Evolutionary conservation across 768 basidiomycete genomes (phyloP).

Genomic region (Vararia minispora): DNA sequence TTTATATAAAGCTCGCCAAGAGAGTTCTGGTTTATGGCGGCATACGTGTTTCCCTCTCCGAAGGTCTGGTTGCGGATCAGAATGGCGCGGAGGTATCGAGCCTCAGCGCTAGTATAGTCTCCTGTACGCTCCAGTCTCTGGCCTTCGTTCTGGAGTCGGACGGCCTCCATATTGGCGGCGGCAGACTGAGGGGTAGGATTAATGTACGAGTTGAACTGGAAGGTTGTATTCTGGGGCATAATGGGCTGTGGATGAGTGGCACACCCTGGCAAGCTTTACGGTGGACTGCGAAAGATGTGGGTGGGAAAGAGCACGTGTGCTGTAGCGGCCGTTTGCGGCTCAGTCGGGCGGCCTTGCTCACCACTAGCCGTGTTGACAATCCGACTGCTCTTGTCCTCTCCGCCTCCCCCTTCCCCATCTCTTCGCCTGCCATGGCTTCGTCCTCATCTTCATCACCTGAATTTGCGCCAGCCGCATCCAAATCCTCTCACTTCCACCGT

Average conservation of each 20-base stretch:
- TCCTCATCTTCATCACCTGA: constrained; percentile 75
- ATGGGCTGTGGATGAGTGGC: constrained; percentile 12
- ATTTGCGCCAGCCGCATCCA: constrained; percentile 33
- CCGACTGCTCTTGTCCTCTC: too few relatives aligned
- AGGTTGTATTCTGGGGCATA: neutral
- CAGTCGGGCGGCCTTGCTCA: too few relatives aligned
- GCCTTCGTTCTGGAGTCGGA: constrained; percentile 16
- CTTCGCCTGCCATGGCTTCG: constrained; percentile 45
- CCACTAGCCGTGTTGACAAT: too few relatives aligned
- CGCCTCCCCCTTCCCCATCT: constrained; percentile 19
- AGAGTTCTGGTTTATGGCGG: constrained; percentile 7
- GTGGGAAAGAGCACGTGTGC: constrained; percentile 2
- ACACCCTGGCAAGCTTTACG: constrained; percentile 18
- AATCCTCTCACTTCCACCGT: constrained; percentile 27
- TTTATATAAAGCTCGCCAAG: constrained; percentile 24
- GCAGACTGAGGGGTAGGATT: constrained; percentile 5
- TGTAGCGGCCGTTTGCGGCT: constrained; percentile 11
- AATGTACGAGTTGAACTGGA: constrained; percentile 1
- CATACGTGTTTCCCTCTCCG: constrained; percentile 11
- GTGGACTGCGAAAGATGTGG: constrained; percentile 1
- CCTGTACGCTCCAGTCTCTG: constrained; percentile 14
- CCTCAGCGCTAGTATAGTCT: constrained; percentile 20
- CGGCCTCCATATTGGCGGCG: constrained; percentile 9
- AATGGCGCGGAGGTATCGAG: constrained; percentile 22
- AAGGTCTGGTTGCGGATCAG: constrained; percentile 23